These are phyloP conservation scores for Cercospora sojina DNA, from an alignment of 2,329 filamentous ascomycete species.

Conservation along the genomic window DNA sequence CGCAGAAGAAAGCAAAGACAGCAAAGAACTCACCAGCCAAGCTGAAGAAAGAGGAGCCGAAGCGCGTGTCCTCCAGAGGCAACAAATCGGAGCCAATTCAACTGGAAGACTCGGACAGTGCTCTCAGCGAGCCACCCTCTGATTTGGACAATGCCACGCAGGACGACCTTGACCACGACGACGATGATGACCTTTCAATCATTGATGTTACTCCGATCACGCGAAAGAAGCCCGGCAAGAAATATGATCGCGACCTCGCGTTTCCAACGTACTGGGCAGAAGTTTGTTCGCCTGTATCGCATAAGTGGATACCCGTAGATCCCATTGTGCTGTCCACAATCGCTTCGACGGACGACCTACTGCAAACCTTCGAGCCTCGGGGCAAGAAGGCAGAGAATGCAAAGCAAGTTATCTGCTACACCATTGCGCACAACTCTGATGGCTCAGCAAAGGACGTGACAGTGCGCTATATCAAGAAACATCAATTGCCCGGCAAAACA, in stretches of 20 bases:
- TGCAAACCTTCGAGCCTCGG: conserved; percentile 76
- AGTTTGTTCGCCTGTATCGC: conserved; percentile 75
- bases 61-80: conserved; percentile 31
- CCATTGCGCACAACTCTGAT: conserved; percentile 78
- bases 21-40: conserved; percentile 20
- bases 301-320: conserved; percentile 77
- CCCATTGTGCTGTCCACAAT: conserved; percentile 67
- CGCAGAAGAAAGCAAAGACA: conserved; percentile 22
- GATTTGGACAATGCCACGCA: conserved; percentile 36
- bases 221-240: conserved; percentile 46
- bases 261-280: conserved; percentile 95
- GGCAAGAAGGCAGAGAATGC: conserved; percentile 79
- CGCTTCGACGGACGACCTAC: conserved; percentile 68
- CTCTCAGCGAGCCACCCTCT: conserved; percentile 45
- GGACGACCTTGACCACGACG: conserved; percentile 38
- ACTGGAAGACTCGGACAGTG: conserved; percentile 51
- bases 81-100: conserved; percentile 44
- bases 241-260: conserved; percentile 72
- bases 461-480: conserved; percentile 79
- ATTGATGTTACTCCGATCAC: conserved; percentile 55
- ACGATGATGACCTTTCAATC: conserved; percentile 61
- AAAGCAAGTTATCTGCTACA: conserved; percentile 86
- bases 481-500: conserved; percentile 80
- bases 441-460: conserved; percentile 94
- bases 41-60: conserved; percentile 24